Evolutionary conservation across 352 stramenopile genomes (phyloP), one percentile per base, ranked within the genome.

Genomic region (Thraustochytrium sp.): DNA sequence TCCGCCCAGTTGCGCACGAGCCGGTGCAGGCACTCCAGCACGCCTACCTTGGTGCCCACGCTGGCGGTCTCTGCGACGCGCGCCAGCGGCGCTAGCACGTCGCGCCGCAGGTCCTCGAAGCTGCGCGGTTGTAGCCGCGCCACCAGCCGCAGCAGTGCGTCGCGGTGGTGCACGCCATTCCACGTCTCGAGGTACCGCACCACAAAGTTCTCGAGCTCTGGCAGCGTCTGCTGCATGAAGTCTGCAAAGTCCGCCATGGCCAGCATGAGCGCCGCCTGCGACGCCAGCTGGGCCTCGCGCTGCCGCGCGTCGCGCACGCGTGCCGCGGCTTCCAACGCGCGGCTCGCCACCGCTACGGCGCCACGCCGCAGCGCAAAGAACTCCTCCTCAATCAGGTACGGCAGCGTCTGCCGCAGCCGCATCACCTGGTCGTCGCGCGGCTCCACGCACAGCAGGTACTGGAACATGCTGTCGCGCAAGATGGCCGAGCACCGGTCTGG

Each of bases 211-310:
- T 77, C 65, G 11, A 77, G 34, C 0, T 77, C 65, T 5, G 65
- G 65, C 42, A 77, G 26, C 0, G 65, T 77, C 49, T 77, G 65
- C 65, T 77, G 65, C 65, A 77, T 77, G 64, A 77, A 77, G 31
- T 77, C 65, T 13, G 42, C 49, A 75, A 77, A 77, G 18, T 77
- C 65, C 11, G 65, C 65, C 65, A 77, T 77, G 18, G 65, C 65
- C 31, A 62, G 29, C 42, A 77, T 55, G 16, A 77, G 42, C 23
- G 38, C 26, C 23, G 42, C 49, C 26, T 77, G 65, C 65, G 26
- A 2, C 3, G 34, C 49, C 23, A 77, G 26, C 9, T 54, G 65
- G 26, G 34, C 65, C 37, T n/a, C 61, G 61, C 36, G n/a, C 61
- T 46, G 61, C 61, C 9, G n/a, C 31, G 21, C 51, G 51, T n/a